These are phyloP conservation scores for Fusarium sulawesiense DNA, from an alignment of 2,329 filamentous ascomycete species.

Conservation along the genomic window DNA sequence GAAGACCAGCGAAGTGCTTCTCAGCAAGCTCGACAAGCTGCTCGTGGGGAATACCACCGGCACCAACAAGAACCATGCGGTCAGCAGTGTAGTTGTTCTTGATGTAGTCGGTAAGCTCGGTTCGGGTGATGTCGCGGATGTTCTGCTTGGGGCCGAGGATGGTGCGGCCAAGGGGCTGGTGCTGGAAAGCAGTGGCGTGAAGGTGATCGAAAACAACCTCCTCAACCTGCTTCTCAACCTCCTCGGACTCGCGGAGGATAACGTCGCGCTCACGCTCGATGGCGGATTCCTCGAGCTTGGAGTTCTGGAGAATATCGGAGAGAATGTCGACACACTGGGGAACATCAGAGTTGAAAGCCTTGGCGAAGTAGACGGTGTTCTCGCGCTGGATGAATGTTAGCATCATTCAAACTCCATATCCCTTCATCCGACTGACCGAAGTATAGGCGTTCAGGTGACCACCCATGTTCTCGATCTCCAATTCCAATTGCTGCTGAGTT, in stretches of 20 bases:
- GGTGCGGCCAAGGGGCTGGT: conserved; percentile 94
- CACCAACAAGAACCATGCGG: conserved; percentile 98
- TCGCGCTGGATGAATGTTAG: conserved; percentile 74
- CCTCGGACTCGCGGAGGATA: conserved; percentile 97
- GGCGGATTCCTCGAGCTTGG: conserved; percentile 91
- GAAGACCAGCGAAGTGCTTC: conserved; percentile 89
- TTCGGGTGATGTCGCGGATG: conserved; percentile 93
- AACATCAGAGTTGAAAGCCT: conserved; percentile 98
- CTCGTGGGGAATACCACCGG: conserved; percentile 92
- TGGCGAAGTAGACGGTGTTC: conserved; percentile 99
- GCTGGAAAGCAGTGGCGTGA: conserved; percentile 97
- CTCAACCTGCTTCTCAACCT: conserved; percentile 99
- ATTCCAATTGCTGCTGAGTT: conserved; percentile 96
- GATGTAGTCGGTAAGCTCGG: conserved; percentile 95
- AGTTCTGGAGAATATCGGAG: conserved; percentile 99
- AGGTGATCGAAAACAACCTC: conserved; percentile 99
- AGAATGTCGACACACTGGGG: conserved; percentile 98
- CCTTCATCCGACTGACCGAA: conserved; percentile 74
- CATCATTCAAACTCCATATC: conserved; percentile 28
- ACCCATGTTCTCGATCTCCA: conserved; percentile 99
- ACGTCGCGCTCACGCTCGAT: conserved; percentile 99
- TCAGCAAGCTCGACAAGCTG: conserved; percentile 96
- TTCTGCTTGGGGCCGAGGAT: conserved; percentile 98
- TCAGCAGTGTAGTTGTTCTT: conserved; percentile 99
- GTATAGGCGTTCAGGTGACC: conserved; percentile 99